A percentile compares a stretch with the other conserved stretches of the same genome.
These are phyloP conservation scores for Artemisia argyi DNA, from an alignment of 129 eudicot species.

Conservation along the genomic window DNA sequence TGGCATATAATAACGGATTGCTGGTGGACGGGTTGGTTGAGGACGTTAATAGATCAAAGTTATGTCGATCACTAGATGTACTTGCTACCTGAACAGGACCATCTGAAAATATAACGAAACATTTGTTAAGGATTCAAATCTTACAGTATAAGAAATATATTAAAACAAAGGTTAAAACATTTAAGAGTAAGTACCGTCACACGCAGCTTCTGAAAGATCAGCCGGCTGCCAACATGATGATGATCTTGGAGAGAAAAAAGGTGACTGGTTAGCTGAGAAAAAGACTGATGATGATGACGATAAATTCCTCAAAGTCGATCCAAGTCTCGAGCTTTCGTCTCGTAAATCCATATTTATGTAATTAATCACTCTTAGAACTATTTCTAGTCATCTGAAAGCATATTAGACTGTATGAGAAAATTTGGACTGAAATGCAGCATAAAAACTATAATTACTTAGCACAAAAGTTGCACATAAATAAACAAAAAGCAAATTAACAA, in stretches of 20 bases:
- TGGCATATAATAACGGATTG: conserved; percentile 35
- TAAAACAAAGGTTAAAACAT: background rate
- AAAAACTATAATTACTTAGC: background rate
- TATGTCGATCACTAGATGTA: conserved; percentile 50
- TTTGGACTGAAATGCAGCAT: conserved; percentile 14
- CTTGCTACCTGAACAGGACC: conserved; percentile 36
- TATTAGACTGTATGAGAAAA: conserved; percentile 21
- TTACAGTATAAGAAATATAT: conserved; percentile 5
- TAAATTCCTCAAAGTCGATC: conserved; percentile 66
- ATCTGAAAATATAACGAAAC: conserved; percentile 31
- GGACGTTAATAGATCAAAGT: conserved; percentile 58
- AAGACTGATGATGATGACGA: conserved; percentile 93
- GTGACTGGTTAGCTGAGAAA: conserved; percentile 91
- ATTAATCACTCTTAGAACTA: conserved; percentile 26
- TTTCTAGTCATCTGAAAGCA: conserved; percentile 38
- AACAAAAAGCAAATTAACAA: background rate
- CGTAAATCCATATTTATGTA: conserved; percentile 65
- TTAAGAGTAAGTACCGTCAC: conserved; percentile 9
- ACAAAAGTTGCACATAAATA: background rate
- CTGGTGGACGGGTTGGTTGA: conserved; percentile 51
- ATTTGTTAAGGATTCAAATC: conserved; percentile 16
- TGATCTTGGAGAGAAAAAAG: conserved; percentile 86
- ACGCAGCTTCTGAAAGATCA: conserved; percentile 22
- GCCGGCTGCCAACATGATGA: conserved; percentile 49
- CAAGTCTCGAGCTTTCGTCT: conserved; percentile 70